Evolutionary conservation across 2,329 filamentous ascomycete genomes (phyloP).

Genomic region (Fusarium abutilonis): DNA sequence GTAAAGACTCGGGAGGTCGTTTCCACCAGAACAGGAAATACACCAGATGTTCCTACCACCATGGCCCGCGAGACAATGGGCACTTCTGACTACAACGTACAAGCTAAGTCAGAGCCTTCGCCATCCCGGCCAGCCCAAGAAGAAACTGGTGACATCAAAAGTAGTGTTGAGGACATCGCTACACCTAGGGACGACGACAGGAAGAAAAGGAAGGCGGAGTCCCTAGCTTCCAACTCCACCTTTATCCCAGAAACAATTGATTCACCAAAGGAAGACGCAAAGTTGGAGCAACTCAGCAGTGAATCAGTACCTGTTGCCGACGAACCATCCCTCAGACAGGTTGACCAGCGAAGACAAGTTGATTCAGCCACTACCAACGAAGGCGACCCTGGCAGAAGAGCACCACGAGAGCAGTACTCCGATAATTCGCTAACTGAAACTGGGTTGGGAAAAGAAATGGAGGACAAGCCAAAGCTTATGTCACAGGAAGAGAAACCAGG

Average conservation of each 20-base stretch:
- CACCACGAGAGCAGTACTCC: background rate
- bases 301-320: background rate
- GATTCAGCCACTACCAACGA: background rate
- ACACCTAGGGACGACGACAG: constrained; percentile 31
- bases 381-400: background rate
- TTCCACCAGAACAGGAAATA: background rate
- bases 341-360: background rate
- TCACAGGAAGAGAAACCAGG: background rate
- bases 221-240: background rate
- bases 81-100: background rate
- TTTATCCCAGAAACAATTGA: background rate
- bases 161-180: background rate
- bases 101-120: background rate
- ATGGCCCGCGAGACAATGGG: background rate
- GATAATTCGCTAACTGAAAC: background rate
- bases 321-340: background rate
- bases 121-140: background rate
- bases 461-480: constrained; percentile 7
- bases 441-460: background rate
- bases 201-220: constrained; percentile 30
- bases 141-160: background rate
- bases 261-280: background rate
- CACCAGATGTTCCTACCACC: background rate
- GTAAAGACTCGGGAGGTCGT: background rate
- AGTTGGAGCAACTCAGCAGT: background rate